These are phyloP conservation scores for Hyphopichia pseudoburtonii DNA, from an alignment of 1,139 yeast species.

Conservation along the genomic window DNA sequence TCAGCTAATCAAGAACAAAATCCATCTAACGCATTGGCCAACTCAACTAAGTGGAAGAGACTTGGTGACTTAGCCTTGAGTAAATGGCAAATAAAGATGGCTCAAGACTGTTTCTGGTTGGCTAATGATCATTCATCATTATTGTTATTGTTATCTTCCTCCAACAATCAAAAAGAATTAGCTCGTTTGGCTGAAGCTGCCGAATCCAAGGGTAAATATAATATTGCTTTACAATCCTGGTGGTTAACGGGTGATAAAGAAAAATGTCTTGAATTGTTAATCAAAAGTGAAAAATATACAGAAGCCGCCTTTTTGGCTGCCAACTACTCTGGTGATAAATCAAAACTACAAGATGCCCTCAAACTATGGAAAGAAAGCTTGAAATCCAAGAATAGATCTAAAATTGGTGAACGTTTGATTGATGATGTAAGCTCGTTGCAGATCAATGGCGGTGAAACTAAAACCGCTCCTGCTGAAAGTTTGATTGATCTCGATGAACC, in stretches of 20 bases:
- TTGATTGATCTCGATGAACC: slow-evolving; percentile 35
- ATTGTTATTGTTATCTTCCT: slow-evolving; percentile 77
- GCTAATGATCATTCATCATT: slow-evolving; percentile 85
- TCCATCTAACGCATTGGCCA: slow-evolving; percentile 33
- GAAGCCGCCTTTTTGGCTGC: slow-evolving; percentile 85
- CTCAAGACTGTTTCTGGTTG: slow-evolving; percentile 74
- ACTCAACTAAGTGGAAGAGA: slow-evolving; percentile 74
- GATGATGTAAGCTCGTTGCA: slow-evolving; percentile 32
- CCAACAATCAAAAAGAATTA: slow-evolving; percentile 66
- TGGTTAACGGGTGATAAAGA: slow-evolving; percentile 80
- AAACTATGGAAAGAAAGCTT: slow-evolving; percentile 68
- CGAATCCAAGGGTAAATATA: slow-evolving; percentile 71
- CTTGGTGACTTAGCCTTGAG: slow-evolving; percentile 85
- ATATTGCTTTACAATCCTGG: slow-evolving; percentile 87
- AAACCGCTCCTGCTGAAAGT: slow-evolving; percentile 17
- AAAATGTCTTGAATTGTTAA: slow-evolving; percentile 65
- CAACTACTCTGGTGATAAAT: slow-evolving; percentile 61
- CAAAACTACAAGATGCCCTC: slow-evolving; percentile 46
- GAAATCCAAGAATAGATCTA: slow-evolving; percentile 48
- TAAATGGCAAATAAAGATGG: slow-evolving; percentile 78
- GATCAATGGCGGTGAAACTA: slow-evolving; percentile 11
- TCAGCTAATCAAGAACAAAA: slow-evolving; percentile 52
- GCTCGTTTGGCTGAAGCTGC: slow-evolving; percentile 63
- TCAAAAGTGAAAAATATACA: slow-evolving; percentile 67
- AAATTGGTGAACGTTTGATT: slow-evolving; percentile 61